These are phyloP conservation scores for Penicillium sclerotiorum DNA, from an alignment of 2,329 filamentous ascomycete species.

Conservation along the genomic window DNA sequence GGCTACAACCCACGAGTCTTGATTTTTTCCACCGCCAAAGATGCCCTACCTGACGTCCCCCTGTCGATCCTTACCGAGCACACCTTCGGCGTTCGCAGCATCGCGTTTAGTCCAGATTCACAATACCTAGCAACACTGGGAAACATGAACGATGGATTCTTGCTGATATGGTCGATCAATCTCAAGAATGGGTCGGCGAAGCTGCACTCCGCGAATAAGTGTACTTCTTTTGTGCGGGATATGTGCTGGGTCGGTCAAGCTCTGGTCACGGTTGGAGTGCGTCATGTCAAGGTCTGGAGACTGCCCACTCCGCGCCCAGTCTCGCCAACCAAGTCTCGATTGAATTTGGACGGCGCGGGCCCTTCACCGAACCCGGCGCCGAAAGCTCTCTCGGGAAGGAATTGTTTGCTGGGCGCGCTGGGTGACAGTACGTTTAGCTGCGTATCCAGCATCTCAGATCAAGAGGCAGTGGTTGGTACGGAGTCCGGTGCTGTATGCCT, in stretches of 20 bases:
- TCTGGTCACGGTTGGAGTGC: constrained; percentile 83
- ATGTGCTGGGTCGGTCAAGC: constrained; percentile 89
- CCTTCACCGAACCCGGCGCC: constrained; percentile 51
- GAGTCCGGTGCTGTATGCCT: constrained; percentile 89
- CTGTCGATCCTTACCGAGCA: constrained; percentile 87
- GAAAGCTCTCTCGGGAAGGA: constrained; percentile 79
- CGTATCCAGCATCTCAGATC: constrained; percentile 70
- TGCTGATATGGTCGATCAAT: constrained; percentile 89
- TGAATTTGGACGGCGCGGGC: constrained; percentile 42
- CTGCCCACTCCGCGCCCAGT: constrained; percentile 66
- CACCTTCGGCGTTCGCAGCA: constrained; percentile 80
- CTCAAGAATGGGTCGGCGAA: constrained; percentile 77
- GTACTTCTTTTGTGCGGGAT: constrained; percentile 79
- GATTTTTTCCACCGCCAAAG: constrained; percentile 78
- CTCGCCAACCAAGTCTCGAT: constrained; percentile 67
- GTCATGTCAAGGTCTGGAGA: constrained; percentile 93
- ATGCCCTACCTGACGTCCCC: constrained; percentile 77
- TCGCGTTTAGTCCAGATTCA: constrained; percentile 87
- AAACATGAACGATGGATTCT: constrained; percentile 85
- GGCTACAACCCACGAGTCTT: constrained; percentile 90
- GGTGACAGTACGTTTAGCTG: constrained; percentile 84
- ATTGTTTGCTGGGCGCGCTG: constrained; percentile 79
- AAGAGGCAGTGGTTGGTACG: constrained; percentile 78
- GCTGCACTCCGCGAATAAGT: constrained; percentile 85
- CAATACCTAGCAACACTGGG: constrained; percentile 87